Conservation (phyloP, 495 filamentous ascomycete species). For the Tuber melanosporum region DNA sequence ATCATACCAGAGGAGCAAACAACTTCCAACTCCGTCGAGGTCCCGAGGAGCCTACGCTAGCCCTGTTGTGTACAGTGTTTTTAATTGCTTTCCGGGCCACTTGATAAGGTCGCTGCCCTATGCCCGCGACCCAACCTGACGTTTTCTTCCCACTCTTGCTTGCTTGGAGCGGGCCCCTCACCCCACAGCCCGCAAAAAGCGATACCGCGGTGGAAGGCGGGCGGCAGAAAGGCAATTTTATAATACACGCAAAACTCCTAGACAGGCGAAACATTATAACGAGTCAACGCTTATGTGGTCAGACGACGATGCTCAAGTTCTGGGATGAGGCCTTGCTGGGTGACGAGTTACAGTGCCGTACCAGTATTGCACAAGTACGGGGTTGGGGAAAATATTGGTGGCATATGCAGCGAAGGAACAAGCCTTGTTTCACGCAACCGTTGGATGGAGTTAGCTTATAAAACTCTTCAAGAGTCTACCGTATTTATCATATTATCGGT, state of each 20-base stretch:
- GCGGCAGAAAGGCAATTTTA: background rate
- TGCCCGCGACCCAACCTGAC: background rate
- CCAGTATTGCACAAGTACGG: background rate
- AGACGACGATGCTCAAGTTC: background rate
- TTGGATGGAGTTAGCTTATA: background rate
- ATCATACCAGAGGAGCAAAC: background rate
- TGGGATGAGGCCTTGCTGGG: no score
- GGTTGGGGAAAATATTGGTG: background rate
- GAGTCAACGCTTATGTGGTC: background rate
- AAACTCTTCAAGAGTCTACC: background rate
- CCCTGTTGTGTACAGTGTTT: no score
- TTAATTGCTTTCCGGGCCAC: background rate
- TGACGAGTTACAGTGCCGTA: no score
- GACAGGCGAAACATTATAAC: background rate
- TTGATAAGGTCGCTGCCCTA: background rate
- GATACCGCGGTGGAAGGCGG: background rate
- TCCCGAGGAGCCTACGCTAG: background rate
- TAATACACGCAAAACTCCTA: background rate
- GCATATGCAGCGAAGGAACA: background rate
- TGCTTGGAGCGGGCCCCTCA: background rate
- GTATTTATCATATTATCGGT: background rate
- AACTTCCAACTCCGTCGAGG: no score
- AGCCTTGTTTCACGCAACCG: background rate
- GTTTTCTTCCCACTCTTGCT: background rate
- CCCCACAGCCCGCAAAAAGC: background rate